phyloP scores from a whole-genome alignment of 805 yeast genomes.

The Cyberlindnera meyerae region DNA sequence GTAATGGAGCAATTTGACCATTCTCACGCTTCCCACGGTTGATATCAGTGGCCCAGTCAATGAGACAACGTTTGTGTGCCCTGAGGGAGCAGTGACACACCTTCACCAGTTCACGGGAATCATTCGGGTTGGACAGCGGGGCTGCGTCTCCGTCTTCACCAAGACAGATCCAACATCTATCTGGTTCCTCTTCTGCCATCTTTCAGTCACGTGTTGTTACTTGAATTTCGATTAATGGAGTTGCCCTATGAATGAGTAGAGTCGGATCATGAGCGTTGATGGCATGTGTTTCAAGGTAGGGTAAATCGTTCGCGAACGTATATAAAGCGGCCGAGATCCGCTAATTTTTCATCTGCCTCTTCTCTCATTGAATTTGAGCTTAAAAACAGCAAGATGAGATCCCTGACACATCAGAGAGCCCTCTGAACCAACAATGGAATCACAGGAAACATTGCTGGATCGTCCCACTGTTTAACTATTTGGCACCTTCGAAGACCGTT shows the following conservation, averaged over 20 bases:
- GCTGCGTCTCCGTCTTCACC: constrained; percentile 9
- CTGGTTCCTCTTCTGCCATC: constrained; percentile 2
- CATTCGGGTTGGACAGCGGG: constrained; percentile 2
- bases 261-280: too few relatives aligned
- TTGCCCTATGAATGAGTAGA: too few relatives aligned
- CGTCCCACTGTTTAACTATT: neutral
- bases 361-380: too few relatives aligned
- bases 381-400: neutral
- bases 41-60: constrained; percentile 10
- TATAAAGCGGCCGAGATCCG: neutral
- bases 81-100: constrained; percentile 8
- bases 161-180: constrained; percentile 13
- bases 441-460: neutral
- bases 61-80: constrained; percentile 10
- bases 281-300: too few relatives aligned
- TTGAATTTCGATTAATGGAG: neutral
- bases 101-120: constrained; percentile 5
- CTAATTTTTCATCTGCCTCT: too few relatives aligned
- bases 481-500: constrained; percentile 46
- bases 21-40: constrained; percentile 2
- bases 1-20: neutral
- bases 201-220: too few relatives aligned
- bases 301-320: neutral
- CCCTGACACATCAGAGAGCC: constrained; percentile 1
- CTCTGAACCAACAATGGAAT: constrained; percentile 4